Evolutionary conservation across 768 basidiomycete genomes (phyloP), one percentile per base, ranked within the genome.

Genomic region (Amanita thiersii): DNA sequence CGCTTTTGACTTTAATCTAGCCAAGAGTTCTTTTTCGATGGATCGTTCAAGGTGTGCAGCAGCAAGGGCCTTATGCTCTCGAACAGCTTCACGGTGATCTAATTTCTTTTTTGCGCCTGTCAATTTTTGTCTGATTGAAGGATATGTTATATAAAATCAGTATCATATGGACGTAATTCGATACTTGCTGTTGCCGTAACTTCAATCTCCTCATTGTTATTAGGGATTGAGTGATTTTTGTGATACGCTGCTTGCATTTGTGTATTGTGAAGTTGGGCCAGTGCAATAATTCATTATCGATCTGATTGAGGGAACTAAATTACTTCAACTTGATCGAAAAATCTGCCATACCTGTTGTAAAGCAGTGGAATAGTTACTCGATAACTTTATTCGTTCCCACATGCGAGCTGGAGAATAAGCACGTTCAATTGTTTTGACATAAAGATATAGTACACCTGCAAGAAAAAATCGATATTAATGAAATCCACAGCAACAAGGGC

Each of bases 181-280:
- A 45, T 18, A 66, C 86, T 52, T 42, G 93, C 92, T 89, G 82
- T 63, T 89, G 77, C 12, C 84, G 79, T 43, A 93, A 69, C 51
- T 86, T 86, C 47, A 94, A 63, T 31, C 87, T 80, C 45, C 94
- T 77, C 93, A 98, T 96, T 70, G 96, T 93, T 61, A 98, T 97
- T 49, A 99, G 77, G 57, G 97, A 98, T 59, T 99, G 96, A 0
- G 94, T 98, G 53, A 99, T 97, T 69, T 98, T 99, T 8, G 96
- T 99, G 21, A 97, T 74, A 33, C 96, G 80, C 65, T 99, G 96
- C 71, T 99, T 99, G 77, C 96, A 98, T 66, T 97, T 98, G 69
- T 97, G 96, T 40, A 92, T 86, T 23, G 80, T 81, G 61, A 94
- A 98, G 54, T 92, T 92, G 3, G 96, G 94, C 96, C 96, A 98